phyloP scores from a whole-genome alignment of 2,329 filamentous ascomycete species.

The Ophiostoma himal-ulmi region DNA sequence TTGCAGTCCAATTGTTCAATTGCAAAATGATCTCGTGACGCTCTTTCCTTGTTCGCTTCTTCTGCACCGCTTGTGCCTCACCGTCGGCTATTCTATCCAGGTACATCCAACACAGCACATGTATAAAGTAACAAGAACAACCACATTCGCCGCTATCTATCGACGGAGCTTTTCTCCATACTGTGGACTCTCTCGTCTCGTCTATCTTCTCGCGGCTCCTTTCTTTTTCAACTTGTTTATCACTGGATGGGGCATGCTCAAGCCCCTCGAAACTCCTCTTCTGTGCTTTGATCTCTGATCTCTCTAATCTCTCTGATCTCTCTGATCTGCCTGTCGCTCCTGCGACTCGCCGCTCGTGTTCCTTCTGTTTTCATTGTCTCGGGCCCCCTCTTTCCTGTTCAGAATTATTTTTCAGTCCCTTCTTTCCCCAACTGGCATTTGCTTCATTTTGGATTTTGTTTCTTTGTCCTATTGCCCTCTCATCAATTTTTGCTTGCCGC shows the following conservation, averaged over 20 bases:
- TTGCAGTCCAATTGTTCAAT: neutral
- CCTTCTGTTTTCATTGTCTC: slow-evolving; percentile 4
- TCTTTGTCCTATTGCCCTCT: neutral
- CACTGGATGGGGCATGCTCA: neutral
- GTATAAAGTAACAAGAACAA: slow-evolving; percentile 1
- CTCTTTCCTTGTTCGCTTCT: neutral
- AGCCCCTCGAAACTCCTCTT: neutral
- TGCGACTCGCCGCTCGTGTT: neutral
- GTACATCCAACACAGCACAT: neutral
- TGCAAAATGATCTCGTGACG: neutral
- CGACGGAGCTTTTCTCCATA: slow-evolving; percentile 6
- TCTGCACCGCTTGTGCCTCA: neutral
- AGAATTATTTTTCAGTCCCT: neutral
- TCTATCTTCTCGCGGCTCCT: slow-evolving; percentile 3
- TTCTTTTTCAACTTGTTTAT: slow-evolving; percentile 9
- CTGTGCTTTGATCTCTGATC: slow-evolving; percentile 1
- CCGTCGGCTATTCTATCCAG: neutral
- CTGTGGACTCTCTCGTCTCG: neutral
- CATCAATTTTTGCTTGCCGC: neutral
- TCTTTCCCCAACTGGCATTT: neutral
- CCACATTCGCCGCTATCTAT: slow-evolving; percentile 8
- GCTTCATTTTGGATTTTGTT: neutral
- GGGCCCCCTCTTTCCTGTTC: neutral
- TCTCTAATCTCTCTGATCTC: neutral
- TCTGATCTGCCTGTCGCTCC: slow-evolving; percentile 3